Evolutionary conservation across 768 basidiomycete genomes (phyloP), one percentile per base, ranked within the genome.

Genomic region (Boletus reticulatus): DNA sequence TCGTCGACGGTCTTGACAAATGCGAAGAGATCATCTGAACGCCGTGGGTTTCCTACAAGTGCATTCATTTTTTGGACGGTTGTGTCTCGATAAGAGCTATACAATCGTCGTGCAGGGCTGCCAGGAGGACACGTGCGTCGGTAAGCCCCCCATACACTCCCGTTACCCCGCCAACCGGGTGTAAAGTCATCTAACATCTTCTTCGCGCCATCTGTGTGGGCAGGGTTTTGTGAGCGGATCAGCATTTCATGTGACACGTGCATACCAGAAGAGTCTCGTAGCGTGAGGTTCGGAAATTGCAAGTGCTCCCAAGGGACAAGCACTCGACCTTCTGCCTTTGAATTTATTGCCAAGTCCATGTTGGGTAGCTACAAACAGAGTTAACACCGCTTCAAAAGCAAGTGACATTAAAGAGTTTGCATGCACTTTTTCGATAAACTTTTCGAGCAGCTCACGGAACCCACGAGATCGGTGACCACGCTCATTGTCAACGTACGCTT

Each of bases 301-400:
- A 78, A 77, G 63, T 92, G 84, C 67, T 96, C 94, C 94, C 94
- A 97, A 43, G 94, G 90, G 6, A 96, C 87, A 14, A 99, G 78
- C 9, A 99, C 84, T 16, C 97, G 87, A 12, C 96, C 92, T 73
- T 98, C 97, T 1, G 94, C 89, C 73, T 88, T 90, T 22, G 90
- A 85, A 63, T 98, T 98, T 73, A 99, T 84, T 0, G 97, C 85
- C 61, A 99, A 86, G 63, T 97, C 89, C 87, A 99, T 87, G 75
- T 98, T 85, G 13, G 96, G 95, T 4, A 98, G 80, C 85, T 94
- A 43, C 37, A 22, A 36, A 31, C 6, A 19, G 7, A 11, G 34
- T 60, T 11, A 60, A n/a, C 6, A 43, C 24, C 0, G 36, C 4
- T 36, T 39, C 12, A 16, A 8, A 20, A 43, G 17, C 17, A 31